These are phyloP conservation scores for Leccinum variicolor DNA, from an alignment of 768 basidiomycete species.

Conservation along the genomic window DNA sequence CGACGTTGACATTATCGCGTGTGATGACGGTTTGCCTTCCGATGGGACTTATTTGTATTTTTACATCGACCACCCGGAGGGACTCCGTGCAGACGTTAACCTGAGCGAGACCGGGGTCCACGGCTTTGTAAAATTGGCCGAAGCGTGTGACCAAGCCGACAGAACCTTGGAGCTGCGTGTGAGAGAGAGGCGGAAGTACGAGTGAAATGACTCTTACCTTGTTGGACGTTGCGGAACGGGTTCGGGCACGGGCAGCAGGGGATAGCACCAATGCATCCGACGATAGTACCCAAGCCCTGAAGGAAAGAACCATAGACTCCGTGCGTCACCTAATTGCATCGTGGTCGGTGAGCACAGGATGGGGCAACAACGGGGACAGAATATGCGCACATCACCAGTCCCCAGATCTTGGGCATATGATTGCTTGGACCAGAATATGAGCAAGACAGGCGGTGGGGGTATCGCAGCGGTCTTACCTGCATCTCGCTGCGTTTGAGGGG, in stretches of 20 bases:
- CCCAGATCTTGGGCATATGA: conserved; percentile 92
- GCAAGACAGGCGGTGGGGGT: background rate
- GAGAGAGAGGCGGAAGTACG: conserved; percentile 10
- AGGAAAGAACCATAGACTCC: conserved; percentile 84
- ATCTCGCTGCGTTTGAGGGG: conserved; percentile 82
- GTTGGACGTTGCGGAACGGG: conserved; percentile 80
- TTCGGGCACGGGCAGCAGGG: conserved; percentile 86
- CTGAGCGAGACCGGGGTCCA: conserved; percentile 88
- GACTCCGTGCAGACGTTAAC: conserved; percentile 94
- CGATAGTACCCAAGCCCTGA: conserved; percentile 59
- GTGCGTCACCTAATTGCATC: conserved; percentile 59
- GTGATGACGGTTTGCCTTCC: conserved; percentile 90
- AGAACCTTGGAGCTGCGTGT: conserved; percentile 49
- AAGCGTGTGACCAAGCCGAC: conserved; percentile 92
- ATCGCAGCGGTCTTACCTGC: conserved; percentile 54
- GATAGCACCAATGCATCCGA: conserved; percentile 71
- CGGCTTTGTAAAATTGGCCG: conserved; percentile 94
- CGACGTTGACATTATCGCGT: conserved; percentile 93
- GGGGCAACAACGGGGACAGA: background rate
- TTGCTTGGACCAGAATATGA: conserved; percentile 46
- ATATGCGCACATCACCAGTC: conserved; percentile 44
- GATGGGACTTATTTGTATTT: conserved; percentile 90
- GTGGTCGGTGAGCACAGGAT: background rate
- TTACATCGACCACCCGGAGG: conserved; percentile 86
- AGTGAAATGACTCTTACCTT: conserved; percentile 47